Evolutionary conservation across 2,329 filamentous ascomycete genomes (phyloP).

Genomic region (Fusarium drepaniforme): DNA sequence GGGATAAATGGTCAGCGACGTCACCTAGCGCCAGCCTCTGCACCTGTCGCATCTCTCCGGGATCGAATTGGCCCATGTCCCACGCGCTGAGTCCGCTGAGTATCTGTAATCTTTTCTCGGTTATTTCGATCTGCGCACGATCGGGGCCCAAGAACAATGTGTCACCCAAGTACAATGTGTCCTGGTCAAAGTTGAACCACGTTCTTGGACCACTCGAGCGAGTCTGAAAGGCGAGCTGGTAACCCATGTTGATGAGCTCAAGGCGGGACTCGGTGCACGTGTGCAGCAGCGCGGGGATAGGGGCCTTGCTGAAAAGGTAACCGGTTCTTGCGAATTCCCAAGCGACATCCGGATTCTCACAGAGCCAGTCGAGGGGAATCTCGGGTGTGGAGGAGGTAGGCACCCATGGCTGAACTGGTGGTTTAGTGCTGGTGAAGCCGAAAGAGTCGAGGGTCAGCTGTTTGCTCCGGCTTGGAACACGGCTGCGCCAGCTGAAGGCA

Average conservation of each 20-base stretch:
- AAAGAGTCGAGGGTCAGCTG: background rate
- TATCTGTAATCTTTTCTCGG: too few species aligned
- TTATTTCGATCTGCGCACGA: too few species aligned
- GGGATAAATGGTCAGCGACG: background rate
- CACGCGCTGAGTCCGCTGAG: background rate
- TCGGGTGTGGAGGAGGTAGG: too few species aligned
- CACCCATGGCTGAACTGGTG: too few species aligned
- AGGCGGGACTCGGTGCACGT: background rate
- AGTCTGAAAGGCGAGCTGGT: background rate
- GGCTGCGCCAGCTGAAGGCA: slow-evolving; percentile 3
- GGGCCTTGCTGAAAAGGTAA: background rate
- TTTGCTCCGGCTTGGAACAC: fast-evolving
- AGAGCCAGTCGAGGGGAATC: too few species aligned
- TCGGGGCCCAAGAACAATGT: too few species aligned
- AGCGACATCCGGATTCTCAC: too few species aligned
- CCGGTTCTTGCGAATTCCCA: too few species aligned
- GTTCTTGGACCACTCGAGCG: background rate
- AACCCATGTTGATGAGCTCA: background rate
- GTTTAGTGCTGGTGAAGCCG: background rate
- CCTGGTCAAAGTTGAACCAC: background rate
- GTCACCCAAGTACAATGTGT: background rate
- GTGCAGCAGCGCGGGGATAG: background rate
- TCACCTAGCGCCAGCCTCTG: background rate
- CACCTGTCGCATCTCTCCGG: background rate
- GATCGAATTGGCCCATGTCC: background rate